Percentiles rank a stretch among this genome's conserved stretches.
These are phyloP conservation scores for Aspergillus luchuensis DNA, from an alignment of 2,329 filamentous ascomycete genomes.

Conservation along the genomic window DNA sequence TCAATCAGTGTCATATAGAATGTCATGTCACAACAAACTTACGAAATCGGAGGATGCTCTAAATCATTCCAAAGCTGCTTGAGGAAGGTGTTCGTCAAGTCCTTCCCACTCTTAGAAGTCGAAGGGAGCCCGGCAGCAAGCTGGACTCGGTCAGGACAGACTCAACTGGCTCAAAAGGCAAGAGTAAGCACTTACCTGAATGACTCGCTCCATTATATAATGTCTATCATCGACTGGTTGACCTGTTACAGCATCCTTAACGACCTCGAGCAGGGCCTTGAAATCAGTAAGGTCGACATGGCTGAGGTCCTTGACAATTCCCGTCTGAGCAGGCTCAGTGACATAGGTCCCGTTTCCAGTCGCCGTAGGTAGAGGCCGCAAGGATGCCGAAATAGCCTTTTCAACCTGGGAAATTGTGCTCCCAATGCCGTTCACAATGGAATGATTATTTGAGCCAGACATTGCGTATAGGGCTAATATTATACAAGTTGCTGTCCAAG, in stretches of 20 bases:
- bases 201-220: conserved; percentile 62
- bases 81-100: conserved; percentile 55
- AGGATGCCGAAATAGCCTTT: conserved; percentile 44
- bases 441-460: conserved; percentile 21
- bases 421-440: conserved; percentile 36
- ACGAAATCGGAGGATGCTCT: conserved; percentile 56
- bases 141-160: conserved; percentile 22
- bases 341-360: conserved; percentile 47
- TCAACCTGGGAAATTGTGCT: conserved; percentile 41
- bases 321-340: conserved; percentile 35
- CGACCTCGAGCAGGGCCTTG: conserved; percentile 42
- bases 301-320: conserved; percentile 49
- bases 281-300: conserved; percentile 52
- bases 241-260: conserved; percentile 50
- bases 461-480: conserved; percentile 18
- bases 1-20: conserved; percentile 23
- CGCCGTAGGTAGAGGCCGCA: conserved; percentile 45
- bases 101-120: conserved; percentile 35
- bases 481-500: neutral
- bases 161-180: neutral
- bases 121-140: conserved; percentile 41
- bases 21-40: conserved; percentile 33
- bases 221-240: conserved; percentile 62
- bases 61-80: conserved; percentile 58
- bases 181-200: conserved; percentile 41